Evolutionary conservation across 1,139 yeast genomes (phyloP), one percentile per base, ranked within the genome.

Genomic region (Debaryomyces sp.): DNA sequence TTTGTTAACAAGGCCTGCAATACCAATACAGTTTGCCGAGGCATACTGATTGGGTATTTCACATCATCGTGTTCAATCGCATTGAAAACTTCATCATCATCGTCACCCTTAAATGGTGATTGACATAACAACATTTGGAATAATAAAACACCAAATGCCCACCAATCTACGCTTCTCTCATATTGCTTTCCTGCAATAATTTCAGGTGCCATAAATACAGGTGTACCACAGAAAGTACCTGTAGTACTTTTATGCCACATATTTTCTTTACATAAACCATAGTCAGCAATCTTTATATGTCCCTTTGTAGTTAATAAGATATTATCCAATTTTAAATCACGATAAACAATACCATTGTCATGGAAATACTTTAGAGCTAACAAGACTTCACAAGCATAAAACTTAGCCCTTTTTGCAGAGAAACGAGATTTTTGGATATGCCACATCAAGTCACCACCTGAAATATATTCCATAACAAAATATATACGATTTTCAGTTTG

Each of bases 391-490:
- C 97, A 96, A 2, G 99, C 98, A 68, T 94, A 95, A 64, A 91
- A 94, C 68, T 92, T 95, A n/a, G 99, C 99, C 57, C 98, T 80
- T 57, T 89, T 84, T 18, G 94, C 87, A 2, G 96, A 86, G 63
- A 94, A 88, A 60, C 95, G 80, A 49, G 89, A 89, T 63, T 90
- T 90, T 67, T 94, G 99, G 60, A 94, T 95, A 66, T 94, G 99
- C 96, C 97, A 91, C 99, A 94, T 94, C 63, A 94, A 80, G 73
- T 94, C 99, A 66, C 99, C 99, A 50, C 99, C 99, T 10, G 96
- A 85, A 47, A 94, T 87, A 63, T 91, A 94, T 67, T 94, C 99
- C 99, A 94, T 94, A 12, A 96, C 99, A 70, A 95, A 94, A 68
- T 95, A 94, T 41, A 94, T 89, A 64, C 99, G 83, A 66, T 95